Evolutionary conservation across 192 early-diverging fungal species (phyloP), one percentile per base, ranked within the genome.

Genomic region (Cladochytrium replicatum): DNA sequence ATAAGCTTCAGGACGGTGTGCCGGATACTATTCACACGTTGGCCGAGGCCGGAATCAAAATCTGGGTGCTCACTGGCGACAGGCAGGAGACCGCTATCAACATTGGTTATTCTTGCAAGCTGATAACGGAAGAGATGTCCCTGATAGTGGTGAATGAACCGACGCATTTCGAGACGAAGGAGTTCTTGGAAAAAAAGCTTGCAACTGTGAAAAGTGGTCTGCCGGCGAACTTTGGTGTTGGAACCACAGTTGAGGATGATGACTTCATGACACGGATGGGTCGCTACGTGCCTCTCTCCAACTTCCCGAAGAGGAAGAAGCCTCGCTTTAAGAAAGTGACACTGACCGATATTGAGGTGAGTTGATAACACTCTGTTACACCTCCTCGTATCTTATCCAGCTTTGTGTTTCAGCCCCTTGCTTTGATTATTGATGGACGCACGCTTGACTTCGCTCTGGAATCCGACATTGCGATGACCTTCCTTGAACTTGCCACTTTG

Each of bases 21-120:
- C 93, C 93, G n/a, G 89, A 97, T 52, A 91, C 96, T 0, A 99
- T 99, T 50, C 83, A 87, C 65, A 95, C 92, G 6, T 72, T 99
- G 31, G 86, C 90, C 41, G 83, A 86, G 53, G 96, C 93, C 1
- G 90, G 90, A 6, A 94, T 98, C 67, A 88, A 91, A 54, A 81
- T 97, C 32, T 97, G 93, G 93, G 91, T 99, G 5, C 66, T 99
- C 58, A 99, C 96, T 7, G 96, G 96, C 34, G 96, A 99, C 66
- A 62, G 91, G 30, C 93, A 97, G 62, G 96, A 99, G 62, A 99
- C 96, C 1, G 95, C 96, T 17, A 95, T 99, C 70, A 97, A 99
- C 63, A 97, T 99, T 68, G 96, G 92, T 8, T 94, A 91, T 55
- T 86, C 84, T 32, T 95, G 91, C 71, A 95, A 97, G 64, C 71